Base-by-base conservation (phyloP, 495 filamentous ascomycete species). In the Amniculicola lignicola region DNA sequence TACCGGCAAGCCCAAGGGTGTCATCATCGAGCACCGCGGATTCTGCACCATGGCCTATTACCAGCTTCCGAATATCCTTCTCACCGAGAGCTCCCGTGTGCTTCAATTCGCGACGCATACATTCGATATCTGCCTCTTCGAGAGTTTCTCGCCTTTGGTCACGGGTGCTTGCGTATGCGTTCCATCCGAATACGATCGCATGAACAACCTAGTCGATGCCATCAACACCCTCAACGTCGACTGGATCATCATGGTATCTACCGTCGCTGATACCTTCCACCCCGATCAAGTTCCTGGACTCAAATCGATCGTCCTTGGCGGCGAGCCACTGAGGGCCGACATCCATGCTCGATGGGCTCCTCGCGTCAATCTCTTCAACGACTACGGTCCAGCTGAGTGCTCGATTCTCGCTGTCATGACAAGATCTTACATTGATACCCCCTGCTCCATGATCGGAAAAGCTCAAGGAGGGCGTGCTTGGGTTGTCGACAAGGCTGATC, bases 101-200 rank as follows among this genome's bases (percentile, higher is more conserved):
- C 74, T 80, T 54, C 77, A 81, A 47, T 80, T 79, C 37, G 78
- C 78, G 1, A 75, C 78, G 0, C 66, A 78, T 27, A 79, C 75
- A 0, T 82, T 80, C 35, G 79, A 82, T 59, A 77, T 75, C 21
- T 74, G 72, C 19, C 61, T 80, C 16, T 62, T 77, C 67, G 77
- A 82, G 50, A 74, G 74, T 14, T 63, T 80, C 15, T 74, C 71
- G 10, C 71, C 77, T 10, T 58, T 81, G 6, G 76, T 78, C 44
- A 45, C 71, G n/a, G 84, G 84, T 15, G 83, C 75, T 25, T 79
- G 75, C 49, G 70, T 85, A 2, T 87, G 84, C 62, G 72, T 86
- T 23, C 82, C 81, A 2, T 77, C 72, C 59, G 77, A 82, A 38
- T 70, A 82, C 19, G 43, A 16, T 75, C 80, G 21, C 68, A 79